Percentiles rank a stretch among this genome's conserved stretches.
Conservation (phyloP, 1,139 yeast species). For the Tardiomyces blankii region DNA sequence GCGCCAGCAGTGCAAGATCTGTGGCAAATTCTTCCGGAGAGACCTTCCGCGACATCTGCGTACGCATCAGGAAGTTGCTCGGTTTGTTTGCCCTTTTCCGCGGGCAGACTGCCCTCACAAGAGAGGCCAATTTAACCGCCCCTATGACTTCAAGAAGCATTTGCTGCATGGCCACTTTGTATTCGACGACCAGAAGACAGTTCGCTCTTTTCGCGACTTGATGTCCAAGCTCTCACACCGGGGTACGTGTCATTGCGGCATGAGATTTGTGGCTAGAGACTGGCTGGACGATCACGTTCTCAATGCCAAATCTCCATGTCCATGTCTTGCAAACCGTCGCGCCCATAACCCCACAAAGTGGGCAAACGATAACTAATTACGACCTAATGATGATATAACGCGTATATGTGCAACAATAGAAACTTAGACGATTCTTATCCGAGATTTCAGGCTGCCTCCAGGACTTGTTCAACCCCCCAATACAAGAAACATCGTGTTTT, state of each 20-base stretch:
- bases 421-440: too few relatives aligned
- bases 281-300: slow-evolving; percentile 52
- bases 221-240: slow-evolving; percentile 40
- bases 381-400: too few relatives aligned
- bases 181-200: slow-evolving; percentile 34
- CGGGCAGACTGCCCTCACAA: slow-evolving; percentile 45
- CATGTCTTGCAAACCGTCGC: slow-evolving; percentile 5
- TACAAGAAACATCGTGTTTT: too few relatives aligned
- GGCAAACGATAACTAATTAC: too few relatives aligned
- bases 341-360: slow-evolving; percentile 1
- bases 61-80: slow-evolving; percentile 47
- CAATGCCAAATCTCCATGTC: slow-evolving; percentile 14
- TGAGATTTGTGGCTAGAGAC: slow-evolving; percentile 35
- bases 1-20: slow-evolving; percentile 35
- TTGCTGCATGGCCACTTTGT: slow-evolving; percentile 50
- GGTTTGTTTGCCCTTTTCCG: slow-evolving; percentile 53
- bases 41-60: slow-evolving; percentile 58
- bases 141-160: slow-evolving; percentile 61
- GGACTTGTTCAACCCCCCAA: too few relatives aligned
- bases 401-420: too few relatives aligned
- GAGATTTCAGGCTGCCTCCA: too few relatives aligned
- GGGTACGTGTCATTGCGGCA: slow-evolving; percentile 54
- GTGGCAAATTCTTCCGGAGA: slow-evolving; percentile 46
- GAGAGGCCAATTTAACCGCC: slow-evolving; percentile 54
- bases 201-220: slow-evolving; percentile 40